Base-by-base conservation (phyloP, 225 moss, liverwort and hornwort species). In the Rhytidiadelphus loreus region DNA sequence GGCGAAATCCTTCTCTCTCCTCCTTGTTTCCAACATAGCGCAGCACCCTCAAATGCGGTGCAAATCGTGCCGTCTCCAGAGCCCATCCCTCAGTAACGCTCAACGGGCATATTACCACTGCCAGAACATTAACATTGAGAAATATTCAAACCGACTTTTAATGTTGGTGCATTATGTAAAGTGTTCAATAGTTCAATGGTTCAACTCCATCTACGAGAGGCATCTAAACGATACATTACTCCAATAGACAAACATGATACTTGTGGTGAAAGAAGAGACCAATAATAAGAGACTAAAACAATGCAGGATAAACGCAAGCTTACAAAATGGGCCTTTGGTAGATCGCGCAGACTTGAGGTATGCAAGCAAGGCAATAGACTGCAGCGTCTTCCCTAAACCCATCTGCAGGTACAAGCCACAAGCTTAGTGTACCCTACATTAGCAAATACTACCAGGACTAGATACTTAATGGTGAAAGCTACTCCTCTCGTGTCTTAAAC, bases 31-130 rank as follows among this genome's bases (percentile, higher is more conserved):
- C 98, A 73, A 94, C 90, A 87, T 98, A 97, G 62, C 95, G 91
- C 86, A 97, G 59, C 68, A 97, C 91, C 77, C 59, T 92, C 80
- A 97, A 89, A 37, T 89, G 56, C 43, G 96, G 97, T 44, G 97
- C 89, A 92, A 98, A 98, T 82, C 92, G 92, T 60, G 86, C 93
- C 72, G 93, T 93, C 86, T 98, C 97, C 81, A 96, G 92, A 89
- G 96, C 95, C 97, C 98, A 98, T 39, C 95, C 96, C 84, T 98
- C 97, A 86, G 95, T 97, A 53, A 98, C 97, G 81, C 97, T 98
- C 74, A 98, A 92, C 53, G 98, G 98, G 90, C 93, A 96, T 44
- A 98, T 84, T 87, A 98, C 93, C 91, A 98, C 98, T 97, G 97
- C 92, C 71, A 93, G 6, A 72, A 41, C 33, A 77, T 68, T 39